A percentile compares a stretch with the other conserved stretches of the same genome.
These are phyloP conservation scores for Syzygium malaccense DNA, from an alignment of 441 rosid species.

Conservation along the genomic window DNA sequence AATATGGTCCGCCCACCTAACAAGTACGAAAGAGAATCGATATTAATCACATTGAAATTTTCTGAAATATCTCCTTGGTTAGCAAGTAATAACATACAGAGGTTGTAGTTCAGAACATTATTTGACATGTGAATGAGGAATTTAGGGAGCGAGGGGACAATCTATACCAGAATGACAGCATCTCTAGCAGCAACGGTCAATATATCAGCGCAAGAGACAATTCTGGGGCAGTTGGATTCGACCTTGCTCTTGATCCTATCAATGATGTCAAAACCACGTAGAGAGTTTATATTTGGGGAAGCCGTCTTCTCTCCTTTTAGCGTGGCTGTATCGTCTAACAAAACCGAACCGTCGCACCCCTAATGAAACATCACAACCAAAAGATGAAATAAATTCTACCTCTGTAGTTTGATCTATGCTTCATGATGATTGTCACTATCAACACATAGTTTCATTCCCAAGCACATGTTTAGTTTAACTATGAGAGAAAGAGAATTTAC, in stretches of 20 bases:
- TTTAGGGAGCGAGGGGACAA: background rate
- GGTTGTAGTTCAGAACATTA: background rate
- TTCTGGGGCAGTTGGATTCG: conserved; percentile 85
- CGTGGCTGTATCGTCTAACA: conserved; percentile 67
- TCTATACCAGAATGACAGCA: conserved; percentile 66
- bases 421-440: background rate
- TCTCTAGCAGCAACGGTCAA: conserved; percentile 92
- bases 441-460: background rate
- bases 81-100: background rate
- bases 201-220: conserved; percentile 87
- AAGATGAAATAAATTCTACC: background rate
- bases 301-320: conserved; percentile 76
- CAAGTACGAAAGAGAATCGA: background rate
- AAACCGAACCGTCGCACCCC: conserved; percentile 88
- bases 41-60: background rate
- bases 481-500: background rate
- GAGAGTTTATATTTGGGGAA: conserved; percentile 38
- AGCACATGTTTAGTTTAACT: background rate
- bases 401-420: background rate
- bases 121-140: background rate
- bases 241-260: conserved; percentile 85
- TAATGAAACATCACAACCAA: conserved; percentile 4
- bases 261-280: conserved; percentile 52
- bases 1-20: conserved; percentile 68
- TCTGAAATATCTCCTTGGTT: background rate